phyloP scores from a whole-genome alignment of 345 rosid genomes.

The Durio zibethinus region DNA sequence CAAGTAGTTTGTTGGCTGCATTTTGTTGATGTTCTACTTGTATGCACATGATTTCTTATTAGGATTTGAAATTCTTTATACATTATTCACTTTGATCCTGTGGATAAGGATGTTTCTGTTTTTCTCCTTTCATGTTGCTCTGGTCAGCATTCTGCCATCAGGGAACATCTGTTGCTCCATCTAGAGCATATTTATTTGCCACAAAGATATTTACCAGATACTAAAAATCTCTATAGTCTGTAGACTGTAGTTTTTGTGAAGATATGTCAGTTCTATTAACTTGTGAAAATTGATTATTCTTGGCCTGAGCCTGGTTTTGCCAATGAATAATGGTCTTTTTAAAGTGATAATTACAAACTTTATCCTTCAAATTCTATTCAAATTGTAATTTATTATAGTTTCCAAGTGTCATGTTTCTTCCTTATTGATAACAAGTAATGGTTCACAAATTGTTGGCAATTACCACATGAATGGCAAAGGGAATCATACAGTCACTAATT shows the following conservation, averaged over 20 bases:
- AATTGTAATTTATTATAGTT: no score
- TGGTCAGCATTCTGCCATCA: not conserved
- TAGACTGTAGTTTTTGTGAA: not conserved
- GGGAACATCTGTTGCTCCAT: not conserved
- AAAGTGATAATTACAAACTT: not conserved
- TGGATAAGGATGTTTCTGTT: not conserved
- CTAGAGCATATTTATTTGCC: not conserved
- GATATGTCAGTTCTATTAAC: not conserved
- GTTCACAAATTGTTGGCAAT: not conserved
- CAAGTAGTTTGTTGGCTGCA: not conserved
- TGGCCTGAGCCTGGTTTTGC: not conserved
- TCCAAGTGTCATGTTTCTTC: not conserved
- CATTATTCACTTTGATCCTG: not conserved
- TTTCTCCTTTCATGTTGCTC: not conserved
- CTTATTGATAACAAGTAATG: not conserved
- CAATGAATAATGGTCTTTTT: not conserved
- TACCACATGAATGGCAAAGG: not conserved
- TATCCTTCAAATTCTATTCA: not conserved
- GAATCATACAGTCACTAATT: not conserved
- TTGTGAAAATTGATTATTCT: not conserved
- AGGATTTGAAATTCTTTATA: not conserved
- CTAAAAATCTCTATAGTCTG: not conserved
- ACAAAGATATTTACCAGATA: not conserved
- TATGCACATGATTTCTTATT: not conserved
- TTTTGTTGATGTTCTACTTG: not conserved